Evolutionary conservation across 2,329 filamentous ascomycete species (phyloP), one percentile per base, ranked within the genome.

Genomic region (Colletotrichum lentis): DNA sequence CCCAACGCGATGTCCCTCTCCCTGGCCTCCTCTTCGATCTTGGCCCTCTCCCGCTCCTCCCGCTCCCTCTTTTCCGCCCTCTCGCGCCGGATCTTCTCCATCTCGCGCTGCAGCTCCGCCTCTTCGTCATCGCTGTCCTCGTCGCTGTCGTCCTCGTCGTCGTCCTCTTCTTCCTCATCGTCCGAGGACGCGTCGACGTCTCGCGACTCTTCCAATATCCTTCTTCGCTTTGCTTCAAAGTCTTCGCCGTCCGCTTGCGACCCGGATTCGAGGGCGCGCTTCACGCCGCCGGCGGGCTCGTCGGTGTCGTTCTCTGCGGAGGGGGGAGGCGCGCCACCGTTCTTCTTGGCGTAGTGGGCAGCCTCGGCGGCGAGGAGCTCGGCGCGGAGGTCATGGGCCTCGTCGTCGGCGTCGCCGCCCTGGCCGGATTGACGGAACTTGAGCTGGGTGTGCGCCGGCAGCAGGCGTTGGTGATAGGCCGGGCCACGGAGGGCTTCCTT

Each of bases 401-500:
- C 81, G 72, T 85, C 80, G 72, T 96, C 93, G 43, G 90, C 90
- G 71, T 89, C 90, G 72, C 93, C 92, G 74, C 96, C 96, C 82
- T 99, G 96, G 52, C 94, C 94, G n/a, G 91, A 83, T 54, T 86
- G 90, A 83, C 93, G 88, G 77, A 90, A 91, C 82, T 99, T 99
- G 76, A 99, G 90, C 71, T 93, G 90, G 14, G 93, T 98, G 79
- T 99, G 91, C 39, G 96, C 96, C 41, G 96, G 95, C 16, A 97
- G 90, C 18, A 98, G 91, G 74, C 96, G 91, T 80, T 98, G 95
- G 78, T 99, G 96, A 83, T 97, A 98, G 74, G 94, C 95, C 57
- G 93, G 92, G 55, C 96, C 96, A 75, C 94, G 91, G 69, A 94
- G 91, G 75, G 94, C 93, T 81, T 99, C 96, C 85, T 97, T 97